phyloP scores from a whole-genome alignment of 192 early-diverging fungal genomes.

The Chytriomyces sp. region DNA sequence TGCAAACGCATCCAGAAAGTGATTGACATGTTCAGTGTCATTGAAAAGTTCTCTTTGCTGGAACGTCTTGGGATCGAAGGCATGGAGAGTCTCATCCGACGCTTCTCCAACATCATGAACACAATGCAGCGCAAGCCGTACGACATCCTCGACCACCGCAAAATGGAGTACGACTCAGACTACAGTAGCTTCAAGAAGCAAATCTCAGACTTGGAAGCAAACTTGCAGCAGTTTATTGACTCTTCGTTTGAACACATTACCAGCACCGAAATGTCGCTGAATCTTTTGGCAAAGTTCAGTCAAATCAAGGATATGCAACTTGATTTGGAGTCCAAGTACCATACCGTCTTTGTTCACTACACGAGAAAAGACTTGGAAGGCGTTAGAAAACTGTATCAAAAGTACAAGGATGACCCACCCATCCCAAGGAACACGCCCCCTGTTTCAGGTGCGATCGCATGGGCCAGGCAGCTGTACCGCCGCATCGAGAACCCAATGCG shows the following conservation, averaged over 20 bases:
- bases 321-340: slow-evolving; percentile 72
- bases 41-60: slow-evolving; percentile 67
- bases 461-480: slow-evolving; percentile 68
- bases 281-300: slow-evolving; percentile 60
- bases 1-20: slow-evolving; percentile 74
- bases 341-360: slow-evolving; percentile 67
- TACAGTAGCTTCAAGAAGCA: slow-evolving; percentile 71
- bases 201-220: slow-evolving; percentile 64
- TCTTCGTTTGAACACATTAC: slow-evolving; percentile 65
- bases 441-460: slow-evolving; percentile 65
- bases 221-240: slow-evolving; percentile 69
- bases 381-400: slow-evolving; percentile 67
- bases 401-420: slow-evolving; percentile 64
- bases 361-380: slow-evolving; percentile 65
- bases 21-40: slow-evolving; percentile 71
- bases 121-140: slow-evolving; percentile 70
- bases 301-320: slow-evolving; percentile 71
- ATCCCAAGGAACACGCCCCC: slow-evolving; percentile 68
- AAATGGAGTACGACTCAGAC: slow-evolving; percentile 72
- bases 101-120: slow-evolving; percentile 68
- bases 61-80: slow-evolving; percentile 67
- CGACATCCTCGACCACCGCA: slow-evolving; percentile 71
- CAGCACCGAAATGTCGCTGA: slow-evolving; percentile 66
- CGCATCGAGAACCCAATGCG: slow-evolving; percentile 66
- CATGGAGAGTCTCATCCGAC: slow-evolving; percentile 64